Evolutionary conservation across 495 filamentous ascomycete species (phyloP), one percentile per base, ranked within the genome.

Genomic region (Penicillium riverlandense): DNA sequence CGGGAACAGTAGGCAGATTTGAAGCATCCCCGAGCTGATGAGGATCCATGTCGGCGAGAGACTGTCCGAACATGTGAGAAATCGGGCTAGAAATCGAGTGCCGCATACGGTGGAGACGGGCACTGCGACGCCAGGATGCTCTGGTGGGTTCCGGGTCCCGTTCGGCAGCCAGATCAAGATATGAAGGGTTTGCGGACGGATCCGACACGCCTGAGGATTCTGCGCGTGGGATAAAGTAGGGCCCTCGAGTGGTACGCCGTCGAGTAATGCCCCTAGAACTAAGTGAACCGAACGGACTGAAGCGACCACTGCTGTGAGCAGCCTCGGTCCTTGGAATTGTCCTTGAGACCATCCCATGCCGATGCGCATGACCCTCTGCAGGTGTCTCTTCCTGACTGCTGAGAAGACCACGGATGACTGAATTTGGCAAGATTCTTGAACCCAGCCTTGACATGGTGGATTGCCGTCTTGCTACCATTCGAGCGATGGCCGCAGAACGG

Each of bases 361-460:
- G 65, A 58, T 78, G 65, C 42, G 70, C 67, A 50, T 68, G 71
- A 12, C 69, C 71, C 48, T 75, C 67, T 36, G 69, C 71, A 22
- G 68, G 60, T 31, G 70, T 69, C 48, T 78, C 68, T 50, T 72
- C 67, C 53, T 70, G 62, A 38, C 72, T 72, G 45, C 49, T 69
- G 7, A 70, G 57, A 30, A 69, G 55, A 7, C 65, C 68, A 16
- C 66, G 65, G 11, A 69, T 71, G 11, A 74, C 65, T 11, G 67
- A 68, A 41, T 75, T 68, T n/a, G 73, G 72, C 15, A 76, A 52
- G 16, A 78, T 62, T 44, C 70, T 64, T 8, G 73, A 74, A 14
- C 72, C 70, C 28, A 78, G 46, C 8, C 74, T 60, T 39, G 74
- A 74, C 62, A 78, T 71, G 11, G 69, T 70, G 9, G 74, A 74